Evolutionary conservation across 768 basidiomycete species (phyloP).

Genomic region (Xanthoconium purpureum): DNA sequence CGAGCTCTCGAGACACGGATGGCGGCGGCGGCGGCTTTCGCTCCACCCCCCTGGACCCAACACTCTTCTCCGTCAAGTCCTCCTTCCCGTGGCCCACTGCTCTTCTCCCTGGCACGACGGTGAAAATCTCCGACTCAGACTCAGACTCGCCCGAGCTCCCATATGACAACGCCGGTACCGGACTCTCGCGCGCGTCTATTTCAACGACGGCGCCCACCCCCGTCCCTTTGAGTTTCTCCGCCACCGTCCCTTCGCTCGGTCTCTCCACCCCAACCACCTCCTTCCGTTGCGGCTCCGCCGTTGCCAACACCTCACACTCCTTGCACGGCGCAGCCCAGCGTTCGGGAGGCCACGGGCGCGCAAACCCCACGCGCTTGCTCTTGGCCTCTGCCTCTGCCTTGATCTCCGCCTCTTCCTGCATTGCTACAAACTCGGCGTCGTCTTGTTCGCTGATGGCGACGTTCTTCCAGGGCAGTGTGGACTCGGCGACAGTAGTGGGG

Average conservation of each 20-base stretch:
- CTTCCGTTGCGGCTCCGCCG: neutral
- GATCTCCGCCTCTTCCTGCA: neutral
- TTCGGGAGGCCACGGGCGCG: slow-evolving; percentile 27
- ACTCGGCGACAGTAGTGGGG: neutral
- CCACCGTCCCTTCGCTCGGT: neutral
- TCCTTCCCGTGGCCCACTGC: neutral
- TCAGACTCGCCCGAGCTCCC: slow-evolving; percentile 15
- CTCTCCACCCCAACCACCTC: neutral
- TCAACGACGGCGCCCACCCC: neutral
- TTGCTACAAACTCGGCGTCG: slow-evolving; percentile 18
- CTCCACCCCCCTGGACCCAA: slow-evolving; percentile 5
- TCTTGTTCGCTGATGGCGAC: slow-evolving; percentile 28
- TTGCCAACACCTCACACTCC: slow-evolving; percentile 2
- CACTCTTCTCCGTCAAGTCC: neutral
- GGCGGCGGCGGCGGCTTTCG: neutral
- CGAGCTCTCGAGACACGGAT: neutral
- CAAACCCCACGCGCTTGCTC: slow-evolving; percentile 2
- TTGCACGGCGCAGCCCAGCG: neutral
- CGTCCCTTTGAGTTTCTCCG: no score
- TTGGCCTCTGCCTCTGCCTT: neutral
- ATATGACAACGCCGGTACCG: slow-evolving; percentile 8
- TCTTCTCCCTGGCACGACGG: neutral
- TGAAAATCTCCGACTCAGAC: slow-evolving; percentile 4
- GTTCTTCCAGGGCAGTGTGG: slow-evolving; percentile 25
- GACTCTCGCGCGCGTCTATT: neutral